Percentiles rank a stretch among this genome's conserved stretches.
Evolutionary conservation across 441 rosid species (phyloP).

Genomic region (Mallotus japonicus): DNA sequence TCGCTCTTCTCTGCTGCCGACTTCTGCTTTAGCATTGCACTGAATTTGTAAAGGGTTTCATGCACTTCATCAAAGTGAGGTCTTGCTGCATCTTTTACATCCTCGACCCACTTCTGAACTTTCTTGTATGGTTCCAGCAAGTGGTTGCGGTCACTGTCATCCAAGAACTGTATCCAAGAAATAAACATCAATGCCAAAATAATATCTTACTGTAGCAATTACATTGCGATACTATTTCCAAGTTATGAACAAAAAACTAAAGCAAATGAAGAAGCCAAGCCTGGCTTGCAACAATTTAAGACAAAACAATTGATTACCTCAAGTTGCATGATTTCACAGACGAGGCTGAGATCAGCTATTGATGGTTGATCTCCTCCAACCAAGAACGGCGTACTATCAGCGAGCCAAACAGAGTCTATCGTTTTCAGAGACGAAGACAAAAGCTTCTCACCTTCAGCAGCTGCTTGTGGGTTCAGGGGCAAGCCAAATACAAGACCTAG

Average conservation of each 20-base stretch:
- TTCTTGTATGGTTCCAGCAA: constrained; percentile 61
- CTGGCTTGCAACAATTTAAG: no score
- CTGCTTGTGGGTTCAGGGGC: constrained; percentile 50
- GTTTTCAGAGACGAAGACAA: constrained; percentile 50
- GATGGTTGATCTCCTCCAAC: constrained; percentile 69
- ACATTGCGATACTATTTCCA: no score
- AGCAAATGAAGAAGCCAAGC: no score
- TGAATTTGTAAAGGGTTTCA: constrained; percentile 40
- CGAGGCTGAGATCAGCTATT: constrained; percentile 83
- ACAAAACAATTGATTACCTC: constrained; percentile 43
- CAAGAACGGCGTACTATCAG: constrained; percentile 60
- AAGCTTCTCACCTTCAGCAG: constrained; percentile 58
- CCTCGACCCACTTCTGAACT: constrained; percentile 72
- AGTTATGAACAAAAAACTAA: no score
- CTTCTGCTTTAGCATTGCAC: constrained; percentile 34
- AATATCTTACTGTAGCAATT: neutral
- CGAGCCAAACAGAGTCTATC: constrained; percentile 77
- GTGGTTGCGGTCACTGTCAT: constrained; percentile 52
- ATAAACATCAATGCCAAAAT: neutral
- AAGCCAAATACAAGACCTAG: constrained; percentile 55
- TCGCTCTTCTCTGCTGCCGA: constrained; percentile 22
- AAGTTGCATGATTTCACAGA: constrained; percentile 81
- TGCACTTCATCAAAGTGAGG: constrained; percentile 80
- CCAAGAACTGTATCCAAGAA: constrained; percentile 45
- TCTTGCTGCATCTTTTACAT: constrained; percentile 51